Conservation (phyloP, 2,329 filamentous ascomycete species). For the Orbilia blumenaviensis region DNA sequence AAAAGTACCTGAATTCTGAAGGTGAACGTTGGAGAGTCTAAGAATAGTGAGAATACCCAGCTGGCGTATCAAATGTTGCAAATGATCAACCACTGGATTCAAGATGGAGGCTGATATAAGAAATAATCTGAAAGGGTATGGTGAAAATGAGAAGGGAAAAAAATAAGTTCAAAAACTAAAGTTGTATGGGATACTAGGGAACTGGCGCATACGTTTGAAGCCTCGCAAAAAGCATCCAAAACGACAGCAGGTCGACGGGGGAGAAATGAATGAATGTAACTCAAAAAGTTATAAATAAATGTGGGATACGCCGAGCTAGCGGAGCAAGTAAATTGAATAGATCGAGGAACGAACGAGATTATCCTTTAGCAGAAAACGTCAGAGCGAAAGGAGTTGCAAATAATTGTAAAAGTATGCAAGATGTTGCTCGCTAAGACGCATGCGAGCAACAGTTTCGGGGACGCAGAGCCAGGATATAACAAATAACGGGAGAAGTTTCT, state of each 20-base stretch:
- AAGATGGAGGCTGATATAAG: neutral
- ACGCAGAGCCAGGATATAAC: constrained; percentile 24
- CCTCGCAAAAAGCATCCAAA: constrained; percentile 12
- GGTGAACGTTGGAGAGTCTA: constrained; percentile 15
- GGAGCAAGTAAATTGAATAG: constrained; percentile 8
- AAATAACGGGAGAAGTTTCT: constrained; percentile 32
- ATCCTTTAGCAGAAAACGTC: constrained; percentile 18
- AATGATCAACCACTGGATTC: neutral
- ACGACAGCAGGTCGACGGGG: neutral
- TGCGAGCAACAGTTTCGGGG: constrained; percentile 14
- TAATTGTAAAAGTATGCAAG: neutral
- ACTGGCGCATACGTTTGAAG: neutral
- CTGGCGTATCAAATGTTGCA: neutral
- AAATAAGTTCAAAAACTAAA: neutral
- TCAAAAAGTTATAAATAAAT: constrained; percentile 41
- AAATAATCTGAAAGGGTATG: neutral
- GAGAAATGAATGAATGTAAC: constrained; percentile 33
- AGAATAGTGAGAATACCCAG: constrained; percentile 34
- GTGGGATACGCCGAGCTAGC: constrained; percentile 1
- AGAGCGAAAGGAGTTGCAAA: constrained; percentile 34
- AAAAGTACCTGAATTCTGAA: constrained; percentile 27
- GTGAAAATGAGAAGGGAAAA: neutral
- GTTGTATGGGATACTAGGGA: constrained; percentile 19
- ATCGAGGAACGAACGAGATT: neutral
- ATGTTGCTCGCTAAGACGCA: constrained; percentile 23